Evolutionary conservation across 2,329 filamentous ascomycete genomes (phyloP), one percentile per base, ranked within the genome.

Genomic region (Aspergillus pseudotamarii): DNA sequence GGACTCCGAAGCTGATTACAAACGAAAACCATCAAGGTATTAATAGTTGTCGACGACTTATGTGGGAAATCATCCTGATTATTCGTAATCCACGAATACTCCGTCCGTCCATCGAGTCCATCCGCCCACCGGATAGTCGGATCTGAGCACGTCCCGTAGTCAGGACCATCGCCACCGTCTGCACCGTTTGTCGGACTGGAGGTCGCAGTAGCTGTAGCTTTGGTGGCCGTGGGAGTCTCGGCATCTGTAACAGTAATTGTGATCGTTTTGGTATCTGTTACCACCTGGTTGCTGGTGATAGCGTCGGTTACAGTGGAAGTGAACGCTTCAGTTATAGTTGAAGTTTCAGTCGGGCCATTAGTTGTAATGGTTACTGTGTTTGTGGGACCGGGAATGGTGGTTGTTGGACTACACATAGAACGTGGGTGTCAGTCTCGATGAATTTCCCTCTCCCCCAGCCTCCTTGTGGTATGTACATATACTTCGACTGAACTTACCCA

Each of bases 131-230:
- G 16, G 41, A 58, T 58, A 14, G 26, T 46, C 4, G 56, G 56
- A 12, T 46, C 56, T 2, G 56, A 58, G 12, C 56, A 58, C 6
- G 46, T 50, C 6, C 60, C 59, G 57, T 62, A 59, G 51, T 64
- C 50, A 28, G 55, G n/a, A 4, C n/a, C 28, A 19, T 23, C 21
- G 19, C 1, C 9, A 4, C 21, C 12, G 26, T n/a, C 19, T 28
- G 11, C 16, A 12, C 26, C 12, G 19, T 51, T 12, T n/a, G 56
- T 57, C 48, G 50, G n/a, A 6, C 21, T 3, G 57, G 58, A 3
- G 23, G 54, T 23, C 14, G 4, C 6, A 12, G 62, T 62, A 6
- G 11, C 2, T 6, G 63, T 62, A 5, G 23, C 28, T 5, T 86
- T 85, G 1, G 14, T 16, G 4, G 43, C 54, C 1, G 58, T 64